A percentile compares a stretch with the other conserved stretches of the same genome.
These are phyloP conservation scores for Erodium moschatum DNA, from an alignment of 441 rosid species.

Conservation along the genomic window DNA sequence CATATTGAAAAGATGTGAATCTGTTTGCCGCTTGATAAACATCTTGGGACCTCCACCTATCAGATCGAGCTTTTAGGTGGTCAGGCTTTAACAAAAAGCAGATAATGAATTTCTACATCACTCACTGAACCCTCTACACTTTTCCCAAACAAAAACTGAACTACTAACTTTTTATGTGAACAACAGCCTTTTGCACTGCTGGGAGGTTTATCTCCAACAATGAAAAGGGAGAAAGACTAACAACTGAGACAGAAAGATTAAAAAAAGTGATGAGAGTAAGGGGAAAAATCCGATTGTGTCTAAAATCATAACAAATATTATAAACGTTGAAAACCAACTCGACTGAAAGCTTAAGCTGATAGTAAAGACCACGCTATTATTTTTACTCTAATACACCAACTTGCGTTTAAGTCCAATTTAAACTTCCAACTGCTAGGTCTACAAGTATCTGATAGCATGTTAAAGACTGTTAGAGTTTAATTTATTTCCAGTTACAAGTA, in stretches of 20 bases:
- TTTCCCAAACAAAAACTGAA: background rate
- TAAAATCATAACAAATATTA: background rate
- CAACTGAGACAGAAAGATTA: background rate
- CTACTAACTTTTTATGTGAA: background rate
- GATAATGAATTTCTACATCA: background rate
- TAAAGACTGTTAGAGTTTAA: too few relatives aligned
- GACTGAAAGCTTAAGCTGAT: too few relatives aligned
- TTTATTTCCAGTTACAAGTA: too few relatives aligned
- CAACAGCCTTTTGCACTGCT: background rate
- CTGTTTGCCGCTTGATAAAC: too few relatives aligned
- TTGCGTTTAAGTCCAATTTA: background rate
- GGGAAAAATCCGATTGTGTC: background rate
- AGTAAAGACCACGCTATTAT: too few relatives aligned
- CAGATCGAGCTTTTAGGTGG: too few relatives aligned
- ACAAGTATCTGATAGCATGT: background rate
- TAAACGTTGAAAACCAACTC: too few relatives aligned
- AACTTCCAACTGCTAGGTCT: background rate
- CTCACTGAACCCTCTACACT: background rate
- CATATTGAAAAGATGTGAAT: too few relatives aligned
- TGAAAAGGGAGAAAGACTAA: background rate
- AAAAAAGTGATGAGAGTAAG: background rate
- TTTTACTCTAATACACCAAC: background rate
- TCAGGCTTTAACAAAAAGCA: background rate
- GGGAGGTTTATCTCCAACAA: background rate
- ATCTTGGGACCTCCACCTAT: too few relatives aligned